These are phyloP conservation scores for Rhodotorula graminis DNA, from an alignment of 768 basidiomycete genomes.

Conservation along the genomic window DNA sequence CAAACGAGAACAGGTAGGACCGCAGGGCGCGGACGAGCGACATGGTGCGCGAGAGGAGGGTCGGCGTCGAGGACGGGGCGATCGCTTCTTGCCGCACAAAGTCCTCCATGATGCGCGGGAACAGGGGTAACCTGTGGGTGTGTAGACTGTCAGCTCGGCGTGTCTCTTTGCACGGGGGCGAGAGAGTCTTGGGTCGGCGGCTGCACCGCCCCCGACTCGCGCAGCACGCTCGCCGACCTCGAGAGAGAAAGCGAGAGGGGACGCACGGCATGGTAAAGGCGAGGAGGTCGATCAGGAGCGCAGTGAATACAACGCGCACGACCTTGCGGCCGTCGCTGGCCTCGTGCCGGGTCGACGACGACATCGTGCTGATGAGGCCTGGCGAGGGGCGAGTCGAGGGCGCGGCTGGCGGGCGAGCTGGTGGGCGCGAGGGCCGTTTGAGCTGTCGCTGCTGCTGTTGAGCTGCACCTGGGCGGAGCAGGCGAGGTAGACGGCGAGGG, in stretches of 20 bases:
- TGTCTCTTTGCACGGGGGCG: too few relatives aligned
- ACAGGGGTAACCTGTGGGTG: conserved; percentile 80
- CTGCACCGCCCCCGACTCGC: too few relatives aligned
- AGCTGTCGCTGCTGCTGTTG: too few relatives aligned
- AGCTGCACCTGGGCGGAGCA: too few relatives aligned
- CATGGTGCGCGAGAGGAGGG: conserved; percentile 65
- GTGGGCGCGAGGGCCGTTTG: too few relatives aligned
- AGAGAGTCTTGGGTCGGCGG: too few relatives aligned
- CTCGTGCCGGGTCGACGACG: too few relatives aligned
- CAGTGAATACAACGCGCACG: conserved; percentile 79
- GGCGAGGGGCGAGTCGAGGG: too few relatives aligned
- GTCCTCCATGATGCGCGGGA: conserved; percentile 87
- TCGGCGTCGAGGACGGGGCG: conserved; percentile 47
- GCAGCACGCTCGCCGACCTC: too few relatives aligned
- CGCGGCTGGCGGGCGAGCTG: too few relatives aligned
- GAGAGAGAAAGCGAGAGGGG: not conserved
- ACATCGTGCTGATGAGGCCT: too few relatives aligned
- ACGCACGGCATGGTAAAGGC: conserved; percentile 51
- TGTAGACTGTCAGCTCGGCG: conserved; percentile 47
- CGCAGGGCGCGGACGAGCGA: conserved; percentile 63
- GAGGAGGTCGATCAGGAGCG: conserved; percentile 80
- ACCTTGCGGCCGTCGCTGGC: conserved; percentile 50
- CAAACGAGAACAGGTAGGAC: conserved; percentile 60
- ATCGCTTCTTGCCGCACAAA: conserved; percentile 27
- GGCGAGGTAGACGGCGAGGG: too few relatives aligned